A percentile compares a stretch with the other conserved stretches of the same genome.
Evolutionary conservation across 176 grass and related monocot species (phyloP).

Genomic region (Aegilops sharonensis): DNA sequence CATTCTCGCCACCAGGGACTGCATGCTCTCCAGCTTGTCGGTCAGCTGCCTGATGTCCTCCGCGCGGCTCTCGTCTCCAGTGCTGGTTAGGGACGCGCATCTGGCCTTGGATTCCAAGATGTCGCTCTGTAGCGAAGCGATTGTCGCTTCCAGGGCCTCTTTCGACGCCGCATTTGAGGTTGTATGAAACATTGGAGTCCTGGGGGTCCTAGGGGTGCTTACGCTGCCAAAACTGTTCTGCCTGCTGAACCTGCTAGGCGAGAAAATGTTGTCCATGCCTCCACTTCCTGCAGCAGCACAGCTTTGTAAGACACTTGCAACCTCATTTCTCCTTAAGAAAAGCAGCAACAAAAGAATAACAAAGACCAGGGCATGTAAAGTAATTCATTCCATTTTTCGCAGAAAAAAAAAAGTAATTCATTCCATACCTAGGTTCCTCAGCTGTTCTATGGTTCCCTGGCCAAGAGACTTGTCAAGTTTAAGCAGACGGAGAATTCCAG

Average conservation of each 20-base stretch:
- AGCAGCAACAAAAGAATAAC: neutral
- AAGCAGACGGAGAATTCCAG: conserved; percentile 85
- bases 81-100: conserved; percentile 45
- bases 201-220: conserved; percentile 63
- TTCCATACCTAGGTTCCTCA: conserved; percentile 83
- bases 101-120: conserved; percentile 70
- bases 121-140: conserved; percentile 67
- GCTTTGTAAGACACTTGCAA: conserved; percentile 6
- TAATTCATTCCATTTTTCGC: conserved; percentile 19
- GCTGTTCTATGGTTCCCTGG: conserved; percentile 78
- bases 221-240: conserved; percentile 84
- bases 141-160: conserved; percentile 58
- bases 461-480: conserved; percentile 97
- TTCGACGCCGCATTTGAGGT: conserved; percentile 33
- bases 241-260: conserved; percentile 68
- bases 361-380: neutral
- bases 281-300: conserved; percentile 68
- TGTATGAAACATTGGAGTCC: conserved; percentile 51
- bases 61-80: conserved; percentile 28
- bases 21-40: conserved; percentile 84
- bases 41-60: conserved; percentile 55
- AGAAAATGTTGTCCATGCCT: conserved; percentile 67
- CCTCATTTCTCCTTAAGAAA: neutral
- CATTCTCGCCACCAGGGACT: conserved; percentile 66
- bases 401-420: neutral